Evolutionary conservation across 768 basidiomycete species (phyloP), one percentile per base, ranked within the genome.

Genomic region (Lentinula sp.): DNA sequence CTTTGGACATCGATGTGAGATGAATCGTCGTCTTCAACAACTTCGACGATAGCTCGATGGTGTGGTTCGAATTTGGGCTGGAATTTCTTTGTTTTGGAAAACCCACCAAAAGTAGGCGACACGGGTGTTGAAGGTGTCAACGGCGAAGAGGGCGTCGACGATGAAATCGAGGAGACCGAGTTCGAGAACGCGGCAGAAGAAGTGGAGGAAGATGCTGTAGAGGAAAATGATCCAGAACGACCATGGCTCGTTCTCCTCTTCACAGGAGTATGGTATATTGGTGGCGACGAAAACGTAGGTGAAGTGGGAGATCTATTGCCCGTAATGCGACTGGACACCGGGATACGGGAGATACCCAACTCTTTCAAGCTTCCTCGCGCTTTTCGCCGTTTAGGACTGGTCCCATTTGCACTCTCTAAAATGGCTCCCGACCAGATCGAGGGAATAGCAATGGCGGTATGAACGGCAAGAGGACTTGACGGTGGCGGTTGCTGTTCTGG

Each of bases 21-120:
- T 15, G 43, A 6, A 10, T 60, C 59, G 12, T 52, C 59, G 18
- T 60, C 59, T 52, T 60, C 59, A 16, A 51, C 50, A 50, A 42
- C 48, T 60, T 60, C 59, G 8, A 60, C 36, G 18, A 60, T 60
- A 28, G 12, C 45, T n/a, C 59, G 7, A 33, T 60, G 59, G 41
- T 60, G 59, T n/a, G 59, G 59, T 45, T 60, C 49, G 18, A 60
- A 60, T 52, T 60, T 60, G 8, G 58, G 58, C 45, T 59, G 46
- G 13, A 59, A 59, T 42, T 60, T 60, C 41, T 52, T 60, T n/a
- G 45, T n/a, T 33, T 59, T 59, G 18, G 32, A 15, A 15, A 41
- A 39, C 18, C 78, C 73, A 39, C 71, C 71, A 42, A 74, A 59
- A 9, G 73, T 68, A 23, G 73, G 75, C 35, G 52, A 67, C 41